Percentiles rank a stretch among this genome's conserved stretches.
These are phyloP conservation scores for Carex pumila DNA, from an alignment of 176 grass and related monocot genomes.

Conservation along the genomic window DNA sequence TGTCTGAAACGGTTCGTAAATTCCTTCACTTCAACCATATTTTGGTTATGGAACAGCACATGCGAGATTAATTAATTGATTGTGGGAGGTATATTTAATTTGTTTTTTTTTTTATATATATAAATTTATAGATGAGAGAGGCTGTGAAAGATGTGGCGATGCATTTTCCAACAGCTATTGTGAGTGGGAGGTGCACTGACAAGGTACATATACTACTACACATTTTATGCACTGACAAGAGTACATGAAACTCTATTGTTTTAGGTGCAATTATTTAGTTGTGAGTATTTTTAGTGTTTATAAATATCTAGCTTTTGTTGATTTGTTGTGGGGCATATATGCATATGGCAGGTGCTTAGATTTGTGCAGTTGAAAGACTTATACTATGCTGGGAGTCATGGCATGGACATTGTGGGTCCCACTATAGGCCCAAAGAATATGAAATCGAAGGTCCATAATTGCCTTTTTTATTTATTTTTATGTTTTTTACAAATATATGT, in stretches of 20 bases:
- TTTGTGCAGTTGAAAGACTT: conserved; percentile 75
- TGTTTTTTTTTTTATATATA: neutral
- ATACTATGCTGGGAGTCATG: conserved; percentile 92
- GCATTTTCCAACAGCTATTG: conserved; percentile 82
- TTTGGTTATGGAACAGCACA: neutral
- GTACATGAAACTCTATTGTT: neutral
- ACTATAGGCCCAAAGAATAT: conserved; percentile 34
- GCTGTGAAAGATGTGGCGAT: conserved; percentile 69
- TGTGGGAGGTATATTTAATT: neutral
- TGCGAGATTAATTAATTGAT: neutral
- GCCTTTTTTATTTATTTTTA: neutral
- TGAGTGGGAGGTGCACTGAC: conserved; percentile 74
- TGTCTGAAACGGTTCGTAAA: conserved; percentile 45
- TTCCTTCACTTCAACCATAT: neutral
- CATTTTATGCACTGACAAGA: neutral
- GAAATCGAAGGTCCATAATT: conserved; percentile 38
- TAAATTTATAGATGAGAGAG: conserved; percentile 56
- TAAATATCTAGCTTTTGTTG: neutral
- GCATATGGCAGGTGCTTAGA: conserved; percentile 38
- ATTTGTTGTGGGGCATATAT: neutral
- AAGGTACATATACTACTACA: conserved; percentile 44
- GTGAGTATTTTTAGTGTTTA: neutral
- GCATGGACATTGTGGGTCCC: conserved; percentile 90
- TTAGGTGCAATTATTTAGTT: neutral
- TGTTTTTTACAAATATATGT: neutral